phyloP scores from a whole-genome alignment of 331 rosid genomes.

The Spiraea crenata region DNA sequence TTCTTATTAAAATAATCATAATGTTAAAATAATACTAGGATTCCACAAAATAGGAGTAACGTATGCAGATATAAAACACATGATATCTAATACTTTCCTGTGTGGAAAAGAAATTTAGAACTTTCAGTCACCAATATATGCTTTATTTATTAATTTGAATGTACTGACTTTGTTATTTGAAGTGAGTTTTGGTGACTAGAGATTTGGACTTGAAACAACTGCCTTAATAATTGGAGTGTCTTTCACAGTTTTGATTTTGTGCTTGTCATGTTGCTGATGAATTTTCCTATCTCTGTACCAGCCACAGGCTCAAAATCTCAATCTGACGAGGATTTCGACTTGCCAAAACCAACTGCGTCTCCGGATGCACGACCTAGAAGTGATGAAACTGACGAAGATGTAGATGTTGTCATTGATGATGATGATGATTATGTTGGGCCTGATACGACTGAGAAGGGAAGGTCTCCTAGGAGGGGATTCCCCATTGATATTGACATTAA shows the following conservation, averaged over 20 bases:
- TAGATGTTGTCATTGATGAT: slow-evolving; percentile 12
- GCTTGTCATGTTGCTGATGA: not conserved
- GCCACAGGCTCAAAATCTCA: slow-evolving; percentile 2
- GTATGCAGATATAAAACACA: not conserved
- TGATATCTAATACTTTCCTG: too few species aligned
- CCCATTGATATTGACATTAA: slow-evolving; percentile 13
- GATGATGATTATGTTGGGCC: not conserved
- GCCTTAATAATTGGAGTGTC: not conserved
- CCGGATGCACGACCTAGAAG: not conserved
- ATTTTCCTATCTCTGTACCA: not conserved
- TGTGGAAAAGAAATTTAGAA: too few species aligned
- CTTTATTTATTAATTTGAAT: not conserved
- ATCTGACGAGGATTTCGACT: not conserved
- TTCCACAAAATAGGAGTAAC: not conserved
- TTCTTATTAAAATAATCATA: not conserved
- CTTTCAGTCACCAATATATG: too few species aligned
- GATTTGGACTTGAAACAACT: not conserved
- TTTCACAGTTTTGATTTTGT: not conserved
- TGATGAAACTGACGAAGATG: not conserved
- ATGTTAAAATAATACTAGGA: not conserved
- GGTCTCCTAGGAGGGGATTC: not conserved
- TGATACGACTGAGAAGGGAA: not conserved
- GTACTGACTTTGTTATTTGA: not conserved
- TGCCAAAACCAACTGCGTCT: slow-evolving; percentile 6
- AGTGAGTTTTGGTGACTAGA: not conserved